Evolutionary conservation across 169 alveolate species (phyloP).

Genomic region (Babesia bigemina): DNA sequence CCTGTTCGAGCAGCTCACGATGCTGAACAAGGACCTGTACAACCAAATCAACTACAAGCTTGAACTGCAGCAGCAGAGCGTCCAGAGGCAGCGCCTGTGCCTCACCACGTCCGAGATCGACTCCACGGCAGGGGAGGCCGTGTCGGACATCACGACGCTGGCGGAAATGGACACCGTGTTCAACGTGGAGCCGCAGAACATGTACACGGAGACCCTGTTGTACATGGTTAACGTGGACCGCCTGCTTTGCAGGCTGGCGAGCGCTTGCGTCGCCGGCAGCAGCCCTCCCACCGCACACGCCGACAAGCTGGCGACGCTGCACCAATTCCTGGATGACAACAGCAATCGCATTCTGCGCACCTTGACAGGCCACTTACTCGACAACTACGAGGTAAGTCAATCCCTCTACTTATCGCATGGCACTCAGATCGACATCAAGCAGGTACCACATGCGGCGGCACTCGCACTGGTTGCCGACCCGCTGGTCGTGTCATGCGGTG

Average conservation of each 20-base stretch:
- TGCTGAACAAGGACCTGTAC: constrained; percentile 24
- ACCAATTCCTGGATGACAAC: constrained; percentile 7
- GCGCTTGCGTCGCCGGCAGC: neutral
- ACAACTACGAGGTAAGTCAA: constrained; percentile 24
- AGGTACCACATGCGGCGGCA: neutral
- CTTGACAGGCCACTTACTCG: neutral
- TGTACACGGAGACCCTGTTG: constrained; percentile 39
- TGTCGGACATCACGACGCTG: neutral
- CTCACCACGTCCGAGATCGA: constrained; percentile 21
- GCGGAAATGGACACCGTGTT: constrained; percentile 60
- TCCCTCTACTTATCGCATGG: neutral
- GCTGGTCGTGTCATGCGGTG: constrained; percentile 28
- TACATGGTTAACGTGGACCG: constrained; percentile 38
- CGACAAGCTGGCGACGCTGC: constrained; percentile 1
- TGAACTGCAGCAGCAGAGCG: neutral
- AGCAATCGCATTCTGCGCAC: constrained; percentile 3
- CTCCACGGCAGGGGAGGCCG: neutral
- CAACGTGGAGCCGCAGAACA: constrained; percentile 49
- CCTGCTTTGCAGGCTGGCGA: constrained; percentile 25
- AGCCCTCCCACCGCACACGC: neutral
- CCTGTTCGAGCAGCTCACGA: constrained; percentile 31
- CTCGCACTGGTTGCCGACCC: constrained; percentile 28
- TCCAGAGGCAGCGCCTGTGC: neutral
- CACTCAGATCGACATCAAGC: constrained; percentile 1
- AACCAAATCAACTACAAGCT: constrained; percentile 24